A percentile compares a stretch with the other conserved stretches of the same genome.
phyloP scores from a whole-genome alignment of 305 asterid genomes.

The Salvia sclarea region DNA sequence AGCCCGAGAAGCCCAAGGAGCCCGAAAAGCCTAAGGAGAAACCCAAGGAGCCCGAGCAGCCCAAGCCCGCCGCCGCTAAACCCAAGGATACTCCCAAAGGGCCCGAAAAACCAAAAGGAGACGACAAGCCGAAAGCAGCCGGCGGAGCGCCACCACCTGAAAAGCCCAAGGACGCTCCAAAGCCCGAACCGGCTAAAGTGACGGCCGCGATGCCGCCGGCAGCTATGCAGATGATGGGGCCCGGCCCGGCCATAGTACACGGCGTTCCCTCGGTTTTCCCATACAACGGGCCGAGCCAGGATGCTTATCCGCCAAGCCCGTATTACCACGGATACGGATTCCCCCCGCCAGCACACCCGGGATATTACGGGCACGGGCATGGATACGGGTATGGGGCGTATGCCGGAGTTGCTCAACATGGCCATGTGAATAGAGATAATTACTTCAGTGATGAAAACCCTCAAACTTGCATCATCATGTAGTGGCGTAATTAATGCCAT shows the following conservation, averaged over 20 bases:
- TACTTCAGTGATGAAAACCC: constrained; percentile 61
- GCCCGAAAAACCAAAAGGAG: constrained; percentile 22
- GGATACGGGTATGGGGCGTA: constrained; percentile 33
- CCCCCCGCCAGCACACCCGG: constrained; percentile 47
- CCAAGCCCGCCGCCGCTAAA: constrained; percentile 20
- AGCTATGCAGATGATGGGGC: constrained; percentile 28
- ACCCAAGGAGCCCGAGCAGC: constrained; percentile 35
- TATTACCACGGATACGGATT: constrained; percentile 48
- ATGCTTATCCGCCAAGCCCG: constrained; percentile 38
- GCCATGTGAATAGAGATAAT: constrained; percentile 36
- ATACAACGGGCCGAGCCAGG: constrained; percentile 41
- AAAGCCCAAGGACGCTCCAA: constrained; percentile 36
- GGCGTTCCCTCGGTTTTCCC: constrained; percentile 46
- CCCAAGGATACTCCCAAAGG: constrained; percentile 26
- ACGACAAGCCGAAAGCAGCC: constrained; percentile 25
- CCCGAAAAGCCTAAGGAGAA: background rate
- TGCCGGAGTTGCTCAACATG: constrained; percentile 29
- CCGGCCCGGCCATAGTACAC: constrained; percentile 31
- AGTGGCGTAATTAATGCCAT: constrained; percentile 27
- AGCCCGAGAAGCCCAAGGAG: constrained; percentile 25
- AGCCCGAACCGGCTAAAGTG: constrained; percentile 27
- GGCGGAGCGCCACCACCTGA: constrained; percentile 12
- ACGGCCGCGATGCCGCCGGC: constrained; percentile 30
- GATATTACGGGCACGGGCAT: constrained; percentile 32
- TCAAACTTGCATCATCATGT: constrained; percentile 57